Percentiles rank a stretch among this genome's conserved stretches.
phyloP scores from a whole-genome alignment of 208 protist species.

The Leishmania aethiopica region DNA sequence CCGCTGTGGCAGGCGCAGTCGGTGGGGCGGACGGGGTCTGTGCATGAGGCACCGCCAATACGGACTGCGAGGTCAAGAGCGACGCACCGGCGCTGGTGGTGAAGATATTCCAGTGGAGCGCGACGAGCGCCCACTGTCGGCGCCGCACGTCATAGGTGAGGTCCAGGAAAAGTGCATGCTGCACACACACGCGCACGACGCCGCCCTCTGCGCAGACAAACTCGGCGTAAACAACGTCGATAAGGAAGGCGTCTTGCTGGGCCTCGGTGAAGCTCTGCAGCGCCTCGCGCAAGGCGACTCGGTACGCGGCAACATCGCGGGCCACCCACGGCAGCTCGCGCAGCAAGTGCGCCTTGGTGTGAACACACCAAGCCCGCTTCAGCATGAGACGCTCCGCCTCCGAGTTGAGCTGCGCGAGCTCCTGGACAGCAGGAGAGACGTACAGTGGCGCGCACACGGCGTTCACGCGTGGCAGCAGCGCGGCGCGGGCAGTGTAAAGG shows the following conservation, averaged over 20 bases:
- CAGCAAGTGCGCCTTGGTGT: constrained; percentile 65
- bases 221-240: constrained; percentile 17
- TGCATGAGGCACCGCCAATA: neutral
- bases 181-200: constrained; percentile 56
- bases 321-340: constrained; percentile 50
- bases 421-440: constrained; percentile 58
- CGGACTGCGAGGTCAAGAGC: constrained; percentile 4
- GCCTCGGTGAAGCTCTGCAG: constrained; percentile 12
- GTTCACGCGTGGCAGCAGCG: constrained; percentile 51
- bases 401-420: constrained; percentile 51
- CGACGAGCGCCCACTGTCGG: constrained; percentile 45
- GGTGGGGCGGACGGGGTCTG: neutral
- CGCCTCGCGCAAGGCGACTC: constrained; percentile 13
- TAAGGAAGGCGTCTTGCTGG: constrained; percentile 10
- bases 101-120: constrained; percentile 58
- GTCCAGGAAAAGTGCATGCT: constrained; percentile 59
- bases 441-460: constrained; percentile 30
- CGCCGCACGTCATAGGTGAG: constrained; percentile 60
- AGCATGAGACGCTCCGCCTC: constrained; percentile 67
- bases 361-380: constrained; percentile 44
- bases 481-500: constrained; percentile 58
- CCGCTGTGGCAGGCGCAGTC: neutral
- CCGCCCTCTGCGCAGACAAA: constrained; percentile 34
- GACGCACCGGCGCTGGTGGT: constrained; percentile 29
- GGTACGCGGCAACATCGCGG: constrained; percentile 19